phyloP scores from a whole-genome alignment of 2,329 filamentous ascomycete genomes.

The Pyricularia pennisetigena region DNA sequence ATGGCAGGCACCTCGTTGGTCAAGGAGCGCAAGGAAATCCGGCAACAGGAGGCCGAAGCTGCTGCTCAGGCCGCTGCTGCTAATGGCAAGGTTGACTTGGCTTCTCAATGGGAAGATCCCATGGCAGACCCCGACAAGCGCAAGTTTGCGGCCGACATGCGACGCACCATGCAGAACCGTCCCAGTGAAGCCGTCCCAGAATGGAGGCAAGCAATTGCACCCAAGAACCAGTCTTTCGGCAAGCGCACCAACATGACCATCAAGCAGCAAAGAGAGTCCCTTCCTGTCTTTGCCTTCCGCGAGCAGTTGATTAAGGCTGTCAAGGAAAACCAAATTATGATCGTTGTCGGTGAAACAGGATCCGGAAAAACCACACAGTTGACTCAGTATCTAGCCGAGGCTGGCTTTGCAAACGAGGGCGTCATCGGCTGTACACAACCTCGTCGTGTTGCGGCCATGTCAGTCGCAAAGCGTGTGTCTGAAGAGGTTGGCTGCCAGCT shows the following conservation, averaged over 20 bases:
- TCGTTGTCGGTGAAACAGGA: slow-evolving; percentile 94
- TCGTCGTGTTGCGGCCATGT: slow-evolving; percentile 94
- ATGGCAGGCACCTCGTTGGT: slow-evolving; percentile 86
- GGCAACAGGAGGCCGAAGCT: slow-evolving; percentile 78
- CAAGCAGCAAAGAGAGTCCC: slow-evolving; percentile 82
- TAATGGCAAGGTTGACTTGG: slow-evolving; percentile 65
- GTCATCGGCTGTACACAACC: slow-evolving; percentile 96
- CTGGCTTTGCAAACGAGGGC: slow-evolving; percentile 75
- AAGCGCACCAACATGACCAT: slow-evolving; percentile 87
- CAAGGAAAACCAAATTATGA: slow-evolving; percentile 77
- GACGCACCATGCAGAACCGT: slow-evolving; percentile 48
- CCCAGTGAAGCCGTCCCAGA: slow-evolving; percentile 69
- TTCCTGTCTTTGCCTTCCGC: slow-evolving; percentile 85
- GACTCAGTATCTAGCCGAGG: slow-evolving; percentile 91
- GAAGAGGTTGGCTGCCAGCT: slow-evolving; percentile 90
- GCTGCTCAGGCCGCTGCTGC: slow-evolving; percentile 68
- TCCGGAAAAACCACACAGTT: slow-evolving; percentile 96
- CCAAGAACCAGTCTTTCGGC: slow-evolving; percentile 70
- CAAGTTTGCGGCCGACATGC: slow-evolving; percentile 81
- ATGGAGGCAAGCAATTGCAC: slow-evolving; percentile 80
- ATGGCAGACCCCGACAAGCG: slow-evolving; percentile 81
- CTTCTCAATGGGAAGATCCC: slow-evolving; percentile 91
- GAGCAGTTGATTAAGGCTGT: slow-evolving; percentile 83
- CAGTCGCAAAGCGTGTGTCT: slow-evolving; percentile 90
- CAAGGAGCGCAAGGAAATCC: slow-evolving; percentile 80